Base-by-base conservation (phyloP, 2,329 filamentous ascomycete genomes). In the Sporothrix variecibatus region DNA sequence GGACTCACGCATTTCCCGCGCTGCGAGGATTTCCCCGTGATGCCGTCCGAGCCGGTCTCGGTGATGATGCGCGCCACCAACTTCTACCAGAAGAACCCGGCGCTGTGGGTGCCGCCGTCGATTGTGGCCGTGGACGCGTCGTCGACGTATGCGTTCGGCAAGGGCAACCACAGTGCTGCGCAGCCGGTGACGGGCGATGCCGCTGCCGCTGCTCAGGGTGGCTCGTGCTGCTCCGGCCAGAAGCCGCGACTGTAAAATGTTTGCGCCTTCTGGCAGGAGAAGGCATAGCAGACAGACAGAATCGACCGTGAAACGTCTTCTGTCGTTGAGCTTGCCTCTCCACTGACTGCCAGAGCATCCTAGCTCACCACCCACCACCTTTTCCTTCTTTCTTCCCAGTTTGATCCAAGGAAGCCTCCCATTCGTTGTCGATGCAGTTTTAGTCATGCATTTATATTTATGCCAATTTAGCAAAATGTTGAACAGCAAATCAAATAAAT, bases 11-110 rank as follows among this genome's bases (percentile, higher is more conserved):
- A 97, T 81, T 95, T 97, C 85, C 94, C 95, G 0, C 86, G 92
- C 0, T 94, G 94, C 0, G 95, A 98, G 81, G 95, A 97, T 82
- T 97, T 93, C 85, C 95, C 95, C 51, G 87, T 97, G 78, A 97
- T 97, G 94, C 94, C 94, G 0, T 92, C 89, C 0, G 93, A 95
- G 85, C 93, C 93, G 0, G 95, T 97, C 88, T 93, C 90, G 1
- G 84, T 97, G 77, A 86, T 97, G 49, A 85, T 97, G 56, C 85
- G 93, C 40, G 94, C 94, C 2, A 84, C 93, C 64, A 92, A 97
- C 84, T 97, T 97, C 87, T 97, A 96, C 83, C 84, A 87, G 26
- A 87, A 89, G 78, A 97, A 95, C 80, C 94, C 94, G 1, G 92
- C 89, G 69, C 84, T 97, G 81, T 93, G 97, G 82, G 92, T 97